Base-by-base conservation (phyloP, 2,329 filamentous ascomycete genomes). In the Colletotrichum incanum region DNA sequence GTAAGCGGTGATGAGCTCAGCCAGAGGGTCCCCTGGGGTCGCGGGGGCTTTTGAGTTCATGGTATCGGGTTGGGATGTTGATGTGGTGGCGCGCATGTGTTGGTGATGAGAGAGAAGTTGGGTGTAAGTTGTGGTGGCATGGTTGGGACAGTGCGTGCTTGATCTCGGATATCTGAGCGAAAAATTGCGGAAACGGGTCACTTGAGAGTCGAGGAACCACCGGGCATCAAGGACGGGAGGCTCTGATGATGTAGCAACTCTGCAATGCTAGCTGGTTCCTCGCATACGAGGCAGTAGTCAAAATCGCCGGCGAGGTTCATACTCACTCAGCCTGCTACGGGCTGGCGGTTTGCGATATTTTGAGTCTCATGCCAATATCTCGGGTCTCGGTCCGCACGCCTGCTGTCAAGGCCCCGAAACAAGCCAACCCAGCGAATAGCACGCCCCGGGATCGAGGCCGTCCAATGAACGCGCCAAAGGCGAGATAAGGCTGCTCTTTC, bases 1-100 rank as follows among this genome's bases (percentile, higher is more conserved):
- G 81, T 93, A 95, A n/a, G 86, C 89, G 14, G 84, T 86, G 74
- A 96, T 88, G 28, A 95, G 86, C 69, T 89, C 86, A 28, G 77
- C 79, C 70, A 89, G 80, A 16, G 86, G 82, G 73, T 87, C 86
- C 18, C 20, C 70, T 14, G 55, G 39, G 14, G 16, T 8, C 8
- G 23, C 31, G 5, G 47, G 39, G n/a, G 28, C 7, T 28, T 56
- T 45, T 14, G 52, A 26, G 39, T 20, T 41, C 70, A 72, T 72
- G 65, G 39, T 47, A 8, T 52, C 14, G 9, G 34, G 28, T 16
- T 16, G 20, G 18, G 20, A 28, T 20, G 26, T 4, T 37, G 20
- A 20, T 5, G n/a, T 18, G 11, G 49, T 43, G 23, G 64, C 28
- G 28, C 41, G 47, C 14, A 18, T 23, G 50, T 39, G 52, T 26